These are phyloP conservation scores for Arthrocladium fulminans DNA, from an alignment of 2,329 filamentous ascomycete species.

Conservation along the genomic window DNA sequence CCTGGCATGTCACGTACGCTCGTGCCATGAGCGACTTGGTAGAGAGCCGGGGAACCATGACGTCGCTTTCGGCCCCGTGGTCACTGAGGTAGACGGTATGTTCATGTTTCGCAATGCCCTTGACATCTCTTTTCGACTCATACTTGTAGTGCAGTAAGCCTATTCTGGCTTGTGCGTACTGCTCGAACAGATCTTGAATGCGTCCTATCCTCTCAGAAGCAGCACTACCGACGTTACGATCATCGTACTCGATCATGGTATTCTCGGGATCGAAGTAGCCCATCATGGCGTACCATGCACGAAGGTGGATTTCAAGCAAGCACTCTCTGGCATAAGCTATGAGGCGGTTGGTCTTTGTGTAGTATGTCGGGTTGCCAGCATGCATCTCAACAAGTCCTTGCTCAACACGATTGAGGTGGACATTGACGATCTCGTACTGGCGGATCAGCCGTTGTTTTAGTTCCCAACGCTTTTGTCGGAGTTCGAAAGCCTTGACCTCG, in stretches of 20 bases:
- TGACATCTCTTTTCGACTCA: constrained; percentile 6
- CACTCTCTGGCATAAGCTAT: constrained; percentile 7
- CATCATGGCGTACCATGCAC: constrained; percentile 9
- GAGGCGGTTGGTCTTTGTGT: constrained; percentile 5
- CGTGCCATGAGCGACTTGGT: constrained; percentile 3
- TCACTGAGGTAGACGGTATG: constrained; percentile 7
- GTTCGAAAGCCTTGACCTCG: background rate
- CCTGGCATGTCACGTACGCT: constrained; percentile 2
- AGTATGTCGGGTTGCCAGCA: constrained; percentile 2
- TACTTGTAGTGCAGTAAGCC: constrained; percentile 2
- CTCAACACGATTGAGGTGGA: constrained; percentile 8
- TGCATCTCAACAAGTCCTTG: constrained; percentile 7
- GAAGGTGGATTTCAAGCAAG: constrained; percentile 8
- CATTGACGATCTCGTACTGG: constrained; percentile 8
- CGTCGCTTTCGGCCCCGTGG: constrained; percentile 5
- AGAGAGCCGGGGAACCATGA: constrained; percentile 3
- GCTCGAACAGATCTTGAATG: constrained; percentile 7
- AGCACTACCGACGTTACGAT: constrained; percentile 6
- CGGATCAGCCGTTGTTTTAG: constrained; percentile 6
- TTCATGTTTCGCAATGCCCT: constrained; percentile 6
- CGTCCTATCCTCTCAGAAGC: constrained; percentile 3
- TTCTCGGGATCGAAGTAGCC: constrained; percentile 9
- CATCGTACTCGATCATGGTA: constrained; percentile 10
- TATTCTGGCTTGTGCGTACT: constrained; percentile 1
- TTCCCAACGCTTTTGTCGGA: constrained; percentile 7